Evolutionary conservation across 352 stramenopile species (phyloP).

Genomic region (Phytophthora citricola): DNA sequence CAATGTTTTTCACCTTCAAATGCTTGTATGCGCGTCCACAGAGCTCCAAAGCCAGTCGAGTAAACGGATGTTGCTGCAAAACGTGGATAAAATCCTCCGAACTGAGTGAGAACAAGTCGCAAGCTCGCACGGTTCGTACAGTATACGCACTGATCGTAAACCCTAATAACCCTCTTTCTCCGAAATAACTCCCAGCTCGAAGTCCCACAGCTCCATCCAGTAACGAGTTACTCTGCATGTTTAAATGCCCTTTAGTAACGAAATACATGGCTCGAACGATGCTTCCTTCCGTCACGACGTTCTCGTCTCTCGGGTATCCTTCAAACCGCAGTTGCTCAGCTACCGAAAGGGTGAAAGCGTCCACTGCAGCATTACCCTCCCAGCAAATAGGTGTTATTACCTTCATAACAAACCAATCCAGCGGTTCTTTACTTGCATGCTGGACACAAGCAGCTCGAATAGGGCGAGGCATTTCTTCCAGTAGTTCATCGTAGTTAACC

Average conservation of each 20-base stretch:
- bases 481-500: constrained; percentile 58
- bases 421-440: constrained; percentile 38
- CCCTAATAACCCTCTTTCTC: constrained; percentile 60
- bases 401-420: constrained; percentile 49
- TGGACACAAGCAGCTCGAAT: constrained; percentile 63
- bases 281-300: constrained; percentile 61
- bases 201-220: constrained; percentile 28
- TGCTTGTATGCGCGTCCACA: constrained; percentile 24
- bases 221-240: constrained; percentile 39
- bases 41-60: constrained; percentile 26
- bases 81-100: constrained; percentile 48
- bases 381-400: constrained; percentile 42
- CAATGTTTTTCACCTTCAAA: constrained; percentile 6
- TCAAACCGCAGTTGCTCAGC: constrained; percentile 60
- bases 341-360: constrained; percentile 38
- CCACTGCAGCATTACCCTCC: constrained; percentile 15
- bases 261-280: constrained; percentile 75
- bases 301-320: constrained; percentile 65
- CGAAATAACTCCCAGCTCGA: constrained; percentile 59
- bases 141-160: constrained; percentile 51
- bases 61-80: constrained; percentile 34
- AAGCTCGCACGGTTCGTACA: constrained; percentile 38
- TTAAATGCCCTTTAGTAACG: constrained; percentile 63
- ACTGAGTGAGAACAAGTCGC: constrained; percentile 39
- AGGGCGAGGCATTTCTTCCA: constrained; percentile 52